Evolutionary conservation across 2,329 filamentous ascomycete genomes (phyloP), one percentile per base, ranked within the genome.

Genomic region (Cercospora nicotianae): DNA sequence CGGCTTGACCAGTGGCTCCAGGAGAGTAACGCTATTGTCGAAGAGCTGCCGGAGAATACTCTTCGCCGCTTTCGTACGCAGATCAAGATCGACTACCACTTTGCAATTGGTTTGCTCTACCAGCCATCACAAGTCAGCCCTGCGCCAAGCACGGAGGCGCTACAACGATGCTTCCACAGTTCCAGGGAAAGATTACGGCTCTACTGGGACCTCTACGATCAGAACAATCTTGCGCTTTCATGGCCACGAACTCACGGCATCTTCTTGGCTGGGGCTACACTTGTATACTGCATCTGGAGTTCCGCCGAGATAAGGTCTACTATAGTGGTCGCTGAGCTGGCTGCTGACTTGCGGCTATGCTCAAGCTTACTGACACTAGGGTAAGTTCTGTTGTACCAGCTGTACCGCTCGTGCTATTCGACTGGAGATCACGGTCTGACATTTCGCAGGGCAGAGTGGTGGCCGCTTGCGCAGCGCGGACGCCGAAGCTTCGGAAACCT

Each of bases 101-200:
- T 42, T 53, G 63, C 63, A 6, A 64, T 64, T 18, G 48, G 53
- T 12, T 26, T 64, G 6, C 63, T 64, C 16, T 64, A 64, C n/a
- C 63, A 64, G 33, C 63, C 63, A 10, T 64, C 63, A 18, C 48
- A 30, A 23, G 18, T 48, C 42, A 48, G 42, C 42, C 42, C n/a
- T 48, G 10, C 42, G 8, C 42, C 42, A 10, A 10, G n/a, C n/a
- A 26, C 39, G 23, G 8, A 28, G 10, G 36, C 60, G 16, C 60
- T 62, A 3, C 23, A 51, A 16, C 26, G 39, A 13, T 62, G 60
- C 60, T 20, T 48, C 23, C 20, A 31, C 8, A 62, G 39, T 26
- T 23, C 60, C 3, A 16, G 7, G 1, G 39, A 51, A 12, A 36
- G 60, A 30, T 16, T 62, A 6, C 36, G 42, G 7, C 53, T 59